A percentile compares a stretch with the other conserved stretches of the same genome.
Evolutionary conservation across 495 filamentous ascomycete species (phyloP).

Genomic region (Terfezia boudieri): DNA sequence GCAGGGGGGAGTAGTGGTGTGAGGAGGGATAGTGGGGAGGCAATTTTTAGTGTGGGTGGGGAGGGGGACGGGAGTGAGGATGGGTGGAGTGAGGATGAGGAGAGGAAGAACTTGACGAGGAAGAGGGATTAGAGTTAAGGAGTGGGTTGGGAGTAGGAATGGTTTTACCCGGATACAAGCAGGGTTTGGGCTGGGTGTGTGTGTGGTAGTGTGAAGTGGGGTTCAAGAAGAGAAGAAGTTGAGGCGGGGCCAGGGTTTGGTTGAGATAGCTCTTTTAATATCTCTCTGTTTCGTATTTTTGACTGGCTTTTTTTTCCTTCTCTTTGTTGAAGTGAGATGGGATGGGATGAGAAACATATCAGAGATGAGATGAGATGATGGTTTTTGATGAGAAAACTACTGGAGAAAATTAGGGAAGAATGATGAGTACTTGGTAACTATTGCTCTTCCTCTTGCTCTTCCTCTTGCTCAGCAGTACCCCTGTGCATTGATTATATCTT

Average conservation of each 20-base stretch:
- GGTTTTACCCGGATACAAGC: background rate
- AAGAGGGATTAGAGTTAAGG: slow-evolving; percentile 7
- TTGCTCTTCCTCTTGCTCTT: no score
- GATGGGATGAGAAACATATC: no score
- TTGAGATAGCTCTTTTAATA: background rate
- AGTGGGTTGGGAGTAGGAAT: background rate
- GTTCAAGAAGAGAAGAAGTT: background rate
- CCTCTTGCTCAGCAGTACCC: no score
- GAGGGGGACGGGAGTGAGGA: slow-evolving; percentile 3
- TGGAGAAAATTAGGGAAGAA: no score
- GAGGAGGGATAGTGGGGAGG: slow-evolving; percentile 9
- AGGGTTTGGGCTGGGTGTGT: background rate
- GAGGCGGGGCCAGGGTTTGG: background rate
- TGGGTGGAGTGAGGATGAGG: slow-evolving; percentile 14
- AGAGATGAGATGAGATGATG: no score
- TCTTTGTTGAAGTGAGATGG: background rate
- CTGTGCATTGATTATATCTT: no score
- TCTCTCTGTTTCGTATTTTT: background rate
- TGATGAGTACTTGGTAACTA: no score
- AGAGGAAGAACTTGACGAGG: slow-evolving; percentile 12
- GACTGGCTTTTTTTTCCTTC: background rate
- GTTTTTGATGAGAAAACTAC: no score
- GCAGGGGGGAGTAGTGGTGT: background rate
- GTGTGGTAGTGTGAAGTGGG: background rate
- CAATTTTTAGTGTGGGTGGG: slow-evolving; percentile 18